Evolutionary conservation across 2,329 filamentous ascomycete genomes (phyloP), one percentile per base, ranked within the genome.

Genomic region (Botryotinia calthae): DNA sequence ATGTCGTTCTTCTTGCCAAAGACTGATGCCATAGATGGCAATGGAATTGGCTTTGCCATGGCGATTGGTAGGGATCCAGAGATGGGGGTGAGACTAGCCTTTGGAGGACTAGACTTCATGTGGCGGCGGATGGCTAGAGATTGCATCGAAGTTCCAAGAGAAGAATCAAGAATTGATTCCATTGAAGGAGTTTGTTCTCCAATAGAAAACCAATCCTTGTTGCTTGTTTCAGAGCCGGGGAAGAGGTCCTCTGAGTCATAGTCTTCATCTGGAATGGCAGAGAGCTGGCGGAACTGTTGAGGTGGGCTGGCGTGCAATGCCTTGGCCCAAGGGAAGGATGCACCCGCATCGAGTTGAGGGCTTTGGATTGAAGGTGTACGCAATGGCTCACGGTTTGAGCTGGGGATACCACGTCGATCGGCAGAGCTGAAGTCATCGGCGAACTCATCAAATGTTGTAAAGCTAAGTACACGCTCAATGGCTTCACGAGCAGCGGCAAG

Each of bases 261-360:
- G 83, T 91, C 89, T 74, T 92, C 88, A 76, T 92, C 90, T 80
- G 90, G 91, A 78, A 98, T 98, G 79, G 87, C 92, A 74, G 94
- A 97, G 75, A 98, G 88, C 82, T 97, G 94, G 75, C 94, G 93
- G 74, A 90, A 85, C n/a, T 86, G 83, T 80, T 91, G 89, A 46
- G 89, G 88, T 34, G 92, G 89, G 73, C 87, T 93, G 76, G 90
- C 90, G 75, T 97, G 93, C 72, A 98, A 84, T 76, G 93, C 94
- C 84, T 96, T 95, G 78, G 94, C 91, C 96, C 96, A 99, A 1
- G 95, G 95, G 87, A 98, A 98, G 8, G 93, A 98, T 9, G 93
- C 91, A 73, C 93, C 93, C 73, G 87, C 87, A 79, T 94, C 93
- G 78, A 96, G 82, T 78, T 91, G 89, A 34, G 96, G 94, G 79